A percentile compares a stretch with the other conserved stretches of the same genome.
Conservation (phyloP, 2,329 filamentous ascomycete species). For the Colletotrichum abscissum region DNA sequence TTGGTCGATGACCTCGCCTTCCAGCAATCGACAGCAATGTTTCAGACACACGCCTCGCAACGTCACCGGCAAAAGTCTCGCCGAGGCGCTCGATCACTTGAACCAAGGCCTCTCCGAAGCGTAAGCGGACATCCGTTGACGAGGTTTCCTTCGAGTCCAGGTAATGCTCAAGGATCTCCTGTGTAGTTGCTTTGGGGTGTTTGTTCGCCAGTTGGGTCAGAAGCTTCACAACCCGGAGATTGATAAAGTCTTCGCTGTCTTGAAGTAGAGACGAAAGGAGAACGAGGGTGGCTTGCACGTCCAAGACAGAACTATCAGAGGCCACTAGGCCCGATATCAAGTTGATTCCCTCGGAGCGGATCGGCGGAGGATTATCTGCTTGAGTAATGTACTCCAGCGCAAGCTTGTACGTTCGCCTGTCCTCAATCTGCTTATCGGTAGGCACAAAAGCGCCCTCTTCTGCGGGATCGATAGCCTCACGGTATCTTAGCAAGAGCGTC, state of each 20-base stretch:
- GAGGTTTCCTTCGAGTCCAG: slow-evolving; percentile 70
- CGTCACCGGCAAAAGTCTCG: slow-evolving; percentile 64
- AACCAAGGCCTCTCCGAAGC: slow-evolving; percentile 75
- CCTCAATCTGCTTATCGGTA: slow-evolving; percentile 64
- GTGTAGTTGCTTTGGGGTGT: slow-evolving; percentile 71
- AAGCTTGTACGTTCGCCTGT: slow-evolving; percentile 70
- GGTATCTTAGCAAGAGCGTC: slow-evolving; percentile 65
- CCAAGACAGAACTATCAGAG: slow-evolving; percentile 67
- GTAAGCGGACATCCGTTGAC: slow-evolving; percentile 71
- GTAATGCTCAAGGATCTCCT: slow-evolving; percentile 75
- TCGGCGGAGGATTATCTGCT: slow-evolving; percentile 71
- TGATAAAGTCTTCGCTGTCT: slow-evolving; percentile 78
- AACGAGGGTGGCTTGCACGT: slow-evolving; percentile 73
- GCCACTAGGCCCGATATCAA: slow-evolving; percentile 69
- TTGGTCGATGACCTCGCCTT: slow-evolving; percentile 69
- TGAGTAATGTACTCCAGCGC: slow-evolving; percentile 73
- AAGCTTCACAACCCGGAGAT: slow-evolving; percentile 73
- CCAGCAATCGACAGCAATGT: slow-evolving; percentile 73
- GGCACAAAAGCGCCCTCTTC: slow-evolving; percentile 50
- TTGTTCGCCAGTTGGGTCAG: slow-evolving; percentile 70
- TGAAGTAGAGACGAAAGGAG: slow-evolving; percentile 73
- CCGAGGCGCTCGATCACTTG: slow-evolving; percentile 73
- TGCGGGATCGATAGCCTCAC: slow-evolving; percentile 62
- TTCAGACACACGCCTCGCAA: slow-evolving; percentile 63
- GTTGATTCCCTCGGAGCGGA: slow-evolving; percentile 74